Percentiles rank a stretch among this genome's conserved stretches.
Evolutionary conservation across 495 filamentous ascomycete genomes (phyloP).

Genomic region (Lophiostoma macrostomum): DNA sequence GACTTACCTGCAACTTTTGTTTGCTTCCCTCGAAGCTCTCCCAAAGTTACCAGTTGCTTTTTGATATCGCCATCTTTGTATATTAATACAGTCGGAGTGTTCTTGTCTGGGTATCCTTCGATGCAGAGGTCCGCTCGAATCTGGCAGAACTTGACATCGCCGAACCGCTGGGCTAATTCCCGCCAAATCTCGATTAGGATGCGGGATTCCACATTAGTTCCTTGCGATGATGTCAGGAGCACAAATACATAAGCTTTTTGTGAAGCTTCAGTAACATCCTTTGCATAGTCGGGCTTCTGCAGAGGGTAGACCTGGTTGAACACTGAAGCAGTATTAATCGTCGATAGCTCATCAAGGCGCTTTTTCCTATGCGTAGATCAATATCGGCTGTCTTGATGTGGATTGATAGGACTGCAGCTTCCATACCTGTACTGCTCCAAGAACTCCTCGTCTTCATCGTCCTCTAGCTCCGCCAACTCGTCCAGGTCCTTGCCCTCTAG

Average conservation of each 20-base stretch:
- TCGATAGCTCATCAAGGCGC: constrained; percentile 74
- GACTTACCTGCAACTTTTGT: constrained; percentile 62
- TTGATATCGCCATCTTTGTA: constrained; percentile 90
- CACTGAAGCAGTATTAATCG: constrained; percentile 67
- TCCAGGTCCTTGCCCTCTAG: constrained; percentile 91
- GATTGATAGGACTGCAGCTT: too few species aligned
- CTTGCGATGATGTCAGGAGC: constrained; percentile 72
- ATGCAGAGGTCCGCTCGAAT: constrained; percentile 92
- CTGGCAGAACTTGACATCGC: constrained; percentile 96
- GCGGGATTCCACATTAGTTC: constrained; percentile 78
- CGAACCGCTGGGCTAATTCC: constrained; percentile 74
- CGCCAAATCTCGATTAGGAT: constrained; percentile 85
- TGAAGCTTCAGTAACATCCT: constrained; percentile 91
- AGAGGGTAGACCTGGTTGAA: constrained; percentile 90
- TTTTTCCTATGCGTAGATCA: constrained; percentile 55
- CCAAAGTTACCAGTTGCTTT: constrained; percentile 81
- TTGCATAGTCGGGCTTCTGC: constrained; percentile 86
- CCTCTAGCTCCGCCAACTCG: constrained; percentile 89
- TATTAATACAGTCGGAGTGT: constrained; percentile 89
- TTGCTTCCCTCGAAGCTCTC: constrained; percentile 66
- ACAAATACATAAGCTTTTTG: constrained; percentile 72
- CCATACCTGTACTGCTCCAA: constrained; percentile 73
- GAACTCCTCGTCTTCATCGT: constrained; percentile 90
- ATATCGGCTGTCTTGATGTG: constrained; percentile 25
- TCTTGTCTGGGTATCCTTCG: constrained; percentile 90